Evolutionary conservation across 257 asterid genomes (phyloP).

Genomic region (Solanum medicagineum): DNA sequence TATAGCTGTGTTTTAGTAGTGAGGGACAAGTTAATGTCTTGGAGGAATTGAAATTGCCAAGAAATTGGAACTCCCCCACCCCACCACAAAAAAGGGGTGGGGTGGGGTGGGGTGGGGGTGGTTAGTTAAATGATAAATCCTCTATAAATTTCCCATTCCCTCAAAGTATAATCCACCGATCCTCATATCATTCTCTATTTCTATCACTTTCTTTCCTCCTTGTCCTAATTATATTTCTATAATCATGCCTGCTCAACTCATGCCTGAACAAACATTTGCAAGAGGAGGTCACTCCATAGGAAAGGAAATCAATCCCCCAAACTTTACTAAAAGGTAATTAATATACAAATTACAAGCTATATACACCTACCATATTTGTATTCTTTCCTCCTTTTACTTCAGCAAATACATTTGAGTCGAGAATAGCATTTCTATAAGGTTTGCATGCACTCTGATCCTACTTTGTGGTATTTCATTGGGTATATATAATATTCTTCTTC

Average conservation of each 20-base stretch:
- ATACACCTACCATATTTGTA: background rate
- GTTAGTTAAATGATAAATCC: background rate
- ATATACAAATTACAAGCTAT: background rate
- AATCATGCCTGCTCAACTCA: constrained; percentile 32
- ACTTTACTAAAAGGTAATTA: constrained; percentile 28
- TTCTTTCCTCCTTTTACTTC: too few species aligned
- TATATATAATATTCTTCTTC: background rate
- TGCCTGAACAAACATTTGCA: constrained; percentile 20
- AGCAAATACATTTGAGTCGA: too few species aligned
- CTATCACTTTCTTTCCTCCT: background rate
- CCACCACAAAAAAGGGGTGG: too few species aligned
- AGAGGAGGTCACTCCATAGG: constrained; percentile 11
- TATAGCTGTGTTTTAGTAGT: background rate
- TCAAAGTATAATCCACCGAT: background rate
- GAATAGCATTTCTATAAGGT: too few species aligned
- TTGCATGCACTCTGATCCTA: too few species aligned
- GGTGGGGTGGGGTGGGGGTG: background rate
- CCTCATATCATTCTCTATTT: background rate
- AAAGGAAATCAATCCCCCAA: constrained; percentile 14
- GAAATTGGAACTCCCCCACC: background rate
- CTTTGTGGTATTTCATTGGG: too few species aligned
- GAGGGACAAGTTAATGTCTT: background rate
- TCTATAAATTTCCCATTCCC: background rate
- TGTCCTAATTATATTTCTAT: background rate
- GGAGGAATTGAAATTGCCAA: background rate